Base-by-base conservation (phyloP, 2,329 filamentous ascomycete species). In the Penicillium palitans region DNA sequence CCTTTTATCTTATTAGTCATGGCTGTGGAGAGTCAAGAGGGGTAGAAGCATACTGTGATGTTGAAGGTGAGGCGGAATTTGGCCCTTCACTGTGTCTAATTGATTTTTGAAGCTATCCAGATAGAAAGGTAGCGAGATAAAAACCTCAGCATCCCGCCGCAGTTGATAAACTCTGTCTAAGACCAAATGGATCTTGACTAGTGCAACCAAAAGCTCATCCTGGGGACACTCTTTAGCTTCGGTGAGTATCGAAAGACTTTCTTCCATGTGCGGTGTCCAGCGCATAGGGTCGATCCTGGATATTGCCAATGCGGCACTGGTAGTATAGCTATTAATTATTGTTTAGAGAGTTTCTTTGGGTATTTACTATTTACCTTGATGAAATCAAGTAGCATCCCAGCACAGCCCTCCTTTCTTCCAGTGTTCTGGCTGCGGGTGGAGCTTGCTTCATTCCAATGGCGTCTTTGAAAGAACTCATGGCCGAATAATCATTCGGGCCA, bases 201-300 rank as follows among this genome's bases (percentile, higher is more conserved):
- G 47, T 13, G 56, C 44, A 12, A 69, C 76, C 3, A 88, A 74
- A 2, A 83, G 63, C 29, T 76, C 73, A 65, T 88, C 85, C 2
- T 78, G 77, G 0, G 78, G 72, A 25, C 75, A 75, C 55, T 86
- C 81, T 8, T 76, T 76, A 1, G 77, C 71, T 17, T 77, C 72
- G 5, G 76, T 72, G 0, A 88, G 71, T 2, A 77, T 62, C 5
- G 76, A 70, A 1, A 87, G 72, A 37, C 80, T 83, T 37, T 87
- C 83, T 31, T 86, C 84, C 76, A 88, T 80, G 52, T 85, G 80
- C 1, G 80, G 63, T 0, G 80, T 86, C 85, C 85, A 89, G 2
- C 74, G 76, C 49, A 87, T 73, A 2, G 78, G 66, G 52, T 86
- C 83, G 4, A 68, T 64, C 48, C 50, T 61, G 4, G 53, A 64